Evolutionary conservation across 257 asterid species (phyloP).

Genomic region (Dorcoceras hygrometricum): DNA sequence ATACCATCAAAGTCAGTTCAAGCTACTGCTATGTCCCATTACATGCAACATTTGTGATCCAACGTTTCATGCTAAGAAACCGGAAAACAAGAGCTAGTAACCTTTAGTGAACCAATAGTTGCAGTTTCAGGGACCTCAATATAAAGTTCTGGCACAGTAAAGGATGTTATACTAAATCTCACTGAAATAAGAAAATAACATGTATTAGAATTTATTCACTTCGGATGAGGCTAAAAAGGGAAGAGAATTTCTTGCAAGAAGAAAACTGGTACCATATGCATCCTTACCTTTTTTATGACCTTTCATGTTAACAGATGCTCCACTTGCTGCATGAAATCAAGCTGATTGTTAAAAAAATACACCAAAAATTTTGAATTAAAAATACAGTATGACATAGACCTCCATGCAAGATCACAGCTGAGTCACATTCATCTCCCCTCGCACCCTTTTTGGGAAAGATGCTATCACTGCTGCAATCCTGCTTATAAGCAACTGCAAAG

Average conservation of each 20-base stretch:
- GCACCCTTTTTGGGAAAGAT: neutral
- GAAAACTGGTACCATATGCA: neutral
- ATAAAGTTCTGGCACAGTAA: constrained; percentile 52
- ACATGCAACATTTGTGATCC: neutral
- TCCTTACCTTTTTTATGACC: neutral
- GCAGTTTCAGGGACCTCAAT: constrained; percentile 58
- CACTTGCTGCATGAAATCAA: neutral
- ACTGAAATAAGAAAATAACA: constrained; percentile 29
- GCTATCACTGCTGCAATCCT: neutral
- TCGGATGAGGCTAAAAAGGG: neutral
- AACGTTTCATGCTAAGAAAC: constrained; percentile 8
- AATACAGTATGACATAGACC: neutral
- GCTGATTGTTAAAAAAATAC: neutral
- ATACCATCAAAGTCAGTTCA: neutral
- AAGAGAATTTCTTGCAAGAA: neutral
- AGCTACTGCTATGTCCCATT: neutral
- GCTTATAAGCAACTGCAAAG: neutral
- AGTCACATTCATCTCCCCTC: neutral
- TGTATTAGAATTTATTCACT: neutral
- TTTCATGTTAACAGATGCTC: neutral
- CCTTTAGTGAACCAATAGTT: constrained; percentile 54
- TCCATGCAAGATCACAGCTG: neutral
- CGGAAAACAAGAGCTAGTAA: constrained; percentile 18
- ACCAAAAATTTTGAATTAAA: neutral
- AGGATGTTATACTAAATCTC: constrained; percentile 48